Evolutionary conservation across 2,329 filamentous ascomycete genomes (phyloP).

Genomic region (Alternaria hordeiaustralica): DNA sequence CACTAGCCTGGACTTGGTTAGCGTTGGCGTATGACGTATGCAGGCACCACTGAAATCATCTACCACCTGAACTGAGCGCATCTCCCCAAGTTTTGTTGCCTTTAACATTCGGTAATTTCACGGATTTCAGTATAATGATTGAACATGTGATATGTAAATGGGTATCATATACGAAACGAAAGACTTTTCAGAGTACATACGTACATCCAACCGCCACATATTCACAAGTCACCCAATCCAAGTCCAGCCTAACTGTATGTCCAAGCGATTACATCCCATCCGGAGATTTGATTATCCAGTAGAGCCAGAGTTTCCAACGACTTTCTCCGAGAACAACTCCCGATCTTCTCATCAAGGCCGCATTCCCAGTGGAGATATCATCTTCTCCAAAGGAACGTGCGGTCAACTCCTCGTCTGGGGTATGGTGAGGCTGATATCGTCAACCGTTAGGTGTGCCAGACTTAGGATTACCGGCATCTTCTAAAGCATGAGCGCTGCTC

Average conservation of each 20-base stretch:
- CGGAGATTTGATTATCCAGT: rapidly evolving
- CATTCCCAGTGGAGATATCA: not conserved
- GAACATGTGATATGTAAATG: not conserved
- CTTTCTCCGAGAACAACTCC: rapidly evolving
- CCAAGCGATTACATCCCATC: not conserved
- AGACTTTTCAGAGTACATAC: not conserved
- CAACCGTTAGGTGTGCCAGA: slow-evolving; percentile 27
- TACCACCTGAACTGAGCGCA: not conserved
- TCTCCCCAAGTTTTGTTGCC: not conserved
- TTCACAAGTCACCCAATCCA: not conserved
- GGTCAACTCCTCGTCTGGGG: too few species aligned
- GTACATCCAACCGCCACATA: not conserved
- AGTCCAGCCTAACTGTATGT: not conserved
- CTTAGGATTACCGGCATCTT: slow-evolving; percentile 41
- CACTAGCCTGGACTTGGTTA: not conserved
- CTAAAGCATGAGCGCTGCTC: slow-evolving; percentile 6
- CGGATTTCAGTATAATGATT: not conserved
- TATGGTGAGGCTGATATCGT: not conserved
- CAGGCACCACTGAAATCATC: not conserved
- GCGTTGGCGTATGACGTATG: not conserved
- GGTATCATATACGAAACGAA: not conserved
- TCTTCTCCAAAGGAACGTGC: too few species aligned
- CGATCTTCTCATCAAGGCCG: not conserved
- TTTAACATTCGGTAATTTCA: not conserved
- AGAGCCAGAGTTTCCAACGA: rapidly evolving